phyloP scores from a whole-genome alignment of 345 rosid genomes.

The Salix brachista region DNA sequence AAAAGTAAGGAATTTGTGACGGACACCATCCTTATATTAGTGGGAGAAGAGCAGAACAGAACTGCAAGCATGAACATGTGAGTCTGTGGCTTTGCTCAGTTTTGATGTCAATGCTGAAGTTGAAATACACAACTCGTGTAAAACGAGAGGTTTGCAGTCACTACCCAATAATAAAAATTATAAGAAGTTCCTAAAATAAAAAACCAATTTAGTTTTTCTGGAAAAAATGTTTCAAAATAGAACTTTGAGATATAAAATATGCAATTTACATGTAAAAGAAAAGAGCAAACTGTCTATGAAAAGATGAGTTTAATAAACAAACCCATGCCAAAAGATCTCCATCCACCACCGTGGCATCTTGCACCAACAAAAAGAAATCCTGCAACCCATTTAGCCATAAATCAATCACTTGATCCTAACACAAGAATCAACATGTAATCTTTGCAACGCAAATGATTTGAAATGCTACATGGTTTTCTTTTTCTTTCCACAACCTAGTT shows the following conservation, averaged over 20 bases:
- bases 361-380: slow-evolving; percentile 75
- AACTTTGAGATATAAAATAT: background rate
- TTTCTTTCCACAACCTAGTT: background rate
- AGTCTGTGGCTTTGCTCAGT: too few relatives aligned
- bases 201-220: background rate
- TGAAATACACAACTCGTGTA: too few relatives aligned
- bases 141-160: background rate
- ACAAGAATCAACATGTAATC: background rate
- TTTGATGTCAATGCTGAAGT: too few relatives aligned
- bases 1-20: background rate
- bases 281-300: background rate
- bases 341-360: slow-evolving; percentile 67
- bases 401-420: background rate
- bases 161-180: background rate
- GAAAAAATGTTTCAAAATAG: background rate
- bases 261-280: background rate
- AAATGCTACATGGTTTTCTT: background rate
- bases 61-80: background rate
- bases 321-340: slow-evolving; percentile 92
- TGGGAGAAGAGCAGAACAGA: background rate
- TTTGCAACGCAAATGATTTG: background rate
- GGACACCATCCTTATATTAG: background rate
- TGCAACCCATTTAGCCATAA: slow-evolving; percentile 28
- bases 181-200: background rate
- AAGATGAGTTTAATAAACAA: slow-evolving; percentile 21